Base-by-base conservation (phyloP, 106 monocot species). In the Dendrobium officinale region DNA sequence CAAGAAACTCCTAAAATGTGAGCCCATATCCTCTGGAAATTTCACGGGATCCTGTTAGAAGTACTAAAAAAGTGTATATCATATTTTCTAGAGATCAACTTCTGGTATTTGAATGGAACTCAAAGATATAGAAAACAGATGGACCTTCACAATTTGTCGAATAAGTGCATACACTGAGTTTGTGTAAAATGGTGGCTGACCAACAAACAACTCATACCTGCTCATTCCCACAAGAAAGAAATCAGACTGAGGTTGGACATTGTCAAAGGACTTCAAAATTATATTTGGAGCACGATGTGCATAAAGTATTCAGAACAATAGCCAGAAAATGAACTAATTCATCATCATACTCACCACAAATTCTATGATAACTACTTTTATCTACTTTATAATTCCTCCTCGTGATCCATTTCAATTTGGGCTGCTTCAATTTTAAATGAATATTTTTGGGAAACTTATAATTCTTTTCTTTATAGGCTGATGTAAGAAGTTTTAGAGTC, bases 161-260 rank as follows among this genome's bases (percentile, higher is more conserved):
- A 99, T 93, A 42, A 99, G 93, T 75, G 95, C 95, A 93, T 99
- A 99, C 15, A 99, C 99, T 44, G 99, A 99, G 83, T 99, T 99
- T 44, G 99, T 99, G 81, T 99, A 99, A 89, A 99, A 99, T 54
- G 99, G 95, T 9, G 99, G 99, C 83, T 99, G 95, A 15, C 99
- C 99, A 84, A 99, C 95, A 91, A 93, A 99, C 59, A 99, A 77
- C 85, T 99, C 99, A 75, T 99, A 99, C 85, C 99, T 99, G 80
- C 8, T 15, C 75, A 54, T 79, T 72, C 8, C 66, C 72, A 77
- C 27, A 17, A 72, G 11, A 54, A 55, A 64, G 13, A 43, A 42
- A 74, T 66, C 58, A 82, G 17, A 26, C 75, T 64, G 19, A 37
- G 55, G 0, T 18, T 19, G 18, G 18, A 40, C 26, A 44, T 18